phyloP scores from a whole-genome alignment of 768 basidiomycete genomes.

The Suillus americanus region DNA sequence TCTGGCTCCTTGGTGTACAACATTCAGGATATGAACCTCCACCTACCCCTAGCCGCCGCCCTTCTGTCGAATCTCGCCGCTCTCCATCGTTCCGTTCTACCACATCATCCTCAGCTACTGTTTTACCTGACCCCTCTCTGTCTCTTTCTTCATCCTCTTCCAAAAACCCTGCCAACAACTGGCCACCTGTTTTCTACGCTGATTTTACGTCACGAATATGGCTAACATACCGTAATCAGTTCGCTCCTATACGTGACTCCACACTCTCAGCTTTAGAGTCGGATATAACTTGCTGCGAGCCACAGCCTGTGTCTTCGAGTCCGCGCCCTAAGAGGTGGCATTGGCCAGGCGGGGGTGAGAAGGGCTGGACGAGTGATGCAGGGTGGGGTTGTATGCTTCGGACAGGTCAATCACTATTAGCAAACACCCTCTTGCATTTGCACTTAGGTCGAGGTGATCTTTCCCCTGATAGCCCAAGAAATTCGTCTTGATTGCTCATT shows the following conservation, averaged over 20 bases:
- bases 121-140: conserved; percentile 25
- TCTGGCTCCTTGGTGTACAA: conserved; percentile 87
- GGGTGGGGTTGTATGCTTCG: conserved; percentile 94
- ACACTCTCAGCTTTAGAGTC: conserved; percentile 43
- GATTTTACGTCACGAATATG: conserved; percentile 90
- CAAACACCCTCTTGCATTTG: conserved; percentile 72
- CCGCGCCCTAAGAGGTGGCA: conserved; percentile 57
- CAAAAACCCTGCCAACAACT: conserved; percentile 41
- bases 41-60: conserved; percentile 35
- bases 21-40: conserved; percentile 71
- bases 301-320: conserved; percentile 37
- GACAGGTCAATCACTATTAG: conserved; percentile 82
- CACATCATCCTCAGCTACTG: conserved; percentile 38
- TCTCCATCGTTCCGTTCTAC: conserved; percentile 46
- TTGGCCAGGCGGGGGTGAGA: conserved; percentile 64
- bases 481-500: conserved; percentile 12
- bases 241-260: conserved; percentile 74
- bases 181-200: conserved; percentile 82
- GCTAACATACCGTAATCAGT: conserved; percentile 91
- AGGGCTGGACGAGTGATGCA: conserved; percentile 80
- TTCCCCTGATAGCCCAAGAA: conserved; percentile 3
- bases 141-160: conserved; percentile 36
- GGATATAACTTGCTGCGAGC: conserved; percentile 30
- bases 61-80: conserved; percentile 41
- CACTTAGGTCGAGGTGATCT: conserved; percentile 71